Conservation (phyloP, 2,329 filamentous ascomycete genomes). For the Sclerotinia glacialis region DNA sequence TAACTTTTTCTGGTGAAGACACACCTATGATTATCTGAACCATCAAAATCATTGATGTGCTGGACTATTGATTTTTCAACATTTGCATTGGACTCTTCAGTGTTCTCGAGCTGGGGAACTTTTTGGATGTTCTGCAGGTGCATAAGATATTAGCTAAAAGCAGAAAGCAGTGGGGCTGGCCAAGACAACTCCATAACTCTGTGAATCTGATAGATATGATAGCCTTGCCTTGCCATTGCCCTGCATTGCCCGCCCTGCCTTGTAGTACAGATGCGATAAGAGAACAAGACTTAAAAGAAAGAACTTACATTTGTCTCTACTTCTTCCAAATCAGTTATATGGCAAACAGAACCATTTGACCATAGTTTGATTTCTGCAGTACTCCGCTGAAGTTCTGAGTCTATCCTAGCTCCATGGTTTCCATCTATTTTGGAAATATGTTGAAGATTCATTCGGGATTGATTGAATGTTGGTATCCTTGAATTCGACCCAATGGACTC, state of each 20-base stretch:
- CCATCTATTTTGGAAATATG: slow-evolving; percentile 15
- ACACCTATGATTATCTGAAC: slow-evolving; percentile 5
- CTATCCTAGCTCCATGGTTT: background rate
- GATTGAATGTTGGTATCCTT: background rate
- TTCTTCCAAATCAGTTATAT: slow-evolving; percentile 7
- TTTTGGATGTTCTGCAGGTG: slow-evolving; percentile 19
- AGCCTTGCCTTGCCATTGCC: too few relatives aligned
- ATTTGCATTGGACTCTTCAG: background rate
- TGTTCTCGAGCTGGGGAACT: slow-evolving; percentile 8
- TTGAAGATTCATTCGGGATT: slow-evolving; percentile 7
- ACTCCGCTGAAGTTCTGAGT: background rate
- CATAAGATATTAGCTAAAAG: slow-evolving; percentile 16
- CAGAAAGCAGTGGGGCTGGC: slow-evolving; percentile 20
- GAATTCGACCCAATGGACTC: background rate
- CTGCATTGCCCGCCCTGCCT: too few relatives aligned
- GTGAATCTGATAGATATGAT: background rate
- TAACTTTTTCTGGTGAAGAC: background rate
- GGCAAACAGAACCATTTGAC: background rate
- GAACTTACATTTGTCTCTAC: background rate
- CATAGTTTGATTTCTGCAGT: background rate
- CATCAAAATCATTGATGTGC: slow-evolving; percentile 18
- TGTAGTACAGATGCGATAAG: slow-evolving; percentile 1
- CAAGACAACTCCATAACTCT: background rate
- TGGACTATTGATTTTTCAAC: background rate
- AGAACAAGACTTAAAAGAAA: background rate